phyloP scores from a whole-genome alignment of 352 stramenopile genomes.

The Blastocystis sp. region DNA sequence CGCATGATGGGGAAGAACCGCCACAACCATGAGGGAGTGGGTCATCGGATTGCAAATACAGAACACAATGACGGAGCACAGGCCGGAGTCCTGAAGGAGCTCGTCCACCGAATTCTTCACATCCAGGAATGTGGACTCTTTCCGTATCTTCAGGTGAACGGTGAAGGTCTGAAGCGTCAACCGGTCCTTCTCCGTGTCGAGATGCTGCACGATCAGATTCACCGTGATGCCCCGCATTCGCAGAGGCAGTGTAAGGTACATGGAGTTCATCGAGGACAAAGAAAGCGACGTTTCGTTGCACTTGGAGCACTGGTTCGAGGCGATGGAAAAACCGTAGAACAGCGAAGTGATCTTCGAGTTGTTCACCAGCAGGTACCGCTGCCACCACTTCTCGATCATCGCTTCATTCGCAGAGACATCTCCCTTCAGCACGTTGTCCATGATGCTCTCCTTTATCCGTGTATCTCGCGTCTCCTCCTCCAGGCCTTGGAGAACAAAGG shows the following conservation, averaged over 20 bases:
- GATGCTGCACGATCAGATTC: slow-evolving; percentile 17
- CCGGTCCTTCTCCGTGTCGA: neutral
- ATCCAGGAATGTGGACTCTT: neutral
- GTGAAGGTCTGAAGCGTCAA: neutral
- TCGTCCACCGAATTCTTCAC: neutral
- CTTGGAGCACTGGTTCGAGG: neutral
- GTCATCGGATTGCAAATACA: neutral
- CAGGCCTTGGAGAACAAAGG: slow-evolving; percentile 21
- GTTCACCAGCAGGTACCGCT: slow-evolving; percentile 21
- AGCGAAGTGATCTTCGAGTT: neutral
- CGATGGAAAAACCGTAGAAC: slow-evolving; percentile 44
- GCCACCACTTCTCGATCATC: slow-evolving; percentile 23
- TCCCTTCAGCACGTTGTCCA: slow-evolving; percentile 25
- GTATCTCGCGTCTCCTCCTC: slow-evolving; percentile 9
- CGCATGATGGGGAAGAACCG: neutral
- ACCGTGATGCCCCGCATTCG: neutral
- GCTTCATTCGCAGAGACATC: neutral
- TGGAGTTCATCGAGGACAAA: slow-evolving; percentile 34
- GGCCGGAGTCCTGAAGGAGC: neutral
- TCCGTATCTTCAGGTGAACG: neutral
- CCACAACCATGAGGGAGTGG: neutral
- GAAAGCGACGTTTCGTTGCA: neutral
- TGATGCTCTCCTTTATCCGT: neutral
- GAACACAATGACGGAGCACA: neutral
- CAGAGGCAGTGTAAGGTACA: slow-evolving; percentile 5